phyloP scores from a whole-genome alignment of 371 early-diverging fungal genomes.

The Mucor ambiguus region DNA sequence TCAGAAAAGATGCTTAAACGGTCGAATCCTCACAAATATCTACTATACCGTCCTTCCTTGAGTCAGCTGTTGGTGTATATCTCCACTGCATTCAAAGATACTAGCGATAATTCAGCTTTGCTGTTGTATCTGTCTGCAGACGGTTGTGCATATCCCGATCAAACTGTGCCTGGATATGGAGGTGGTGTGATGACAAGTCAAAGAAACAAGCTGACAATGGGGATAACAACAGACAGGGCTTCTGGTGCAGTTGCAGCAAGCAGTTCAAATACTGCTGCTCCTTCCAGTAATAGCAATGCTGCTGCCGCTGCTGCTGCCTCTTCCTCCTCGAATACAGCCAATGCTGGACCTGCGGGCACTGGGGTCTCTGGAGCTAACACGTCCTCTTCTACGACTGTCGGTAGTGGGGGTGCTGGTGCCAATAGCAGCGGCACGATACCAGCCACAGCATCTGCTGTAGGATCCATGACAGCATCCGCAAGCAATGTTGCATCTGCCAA shows the following conservation, averaged over 20 bases:
- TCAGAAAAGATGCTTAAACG: slow-evolving; percentile 35
- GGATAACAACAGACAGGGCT: slow-evolving; percentile 17
- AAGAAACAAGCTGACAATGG: slow-evolving; percentile 30
- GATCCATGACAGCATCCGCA: neutral
- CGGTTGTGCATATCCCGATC: slow-evolving; percentile 60
- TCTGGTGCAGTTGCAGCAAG: neutral
- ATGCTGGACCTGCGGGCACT: neutral
- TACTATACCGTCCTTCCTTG: slow-evolving; percentile 87
- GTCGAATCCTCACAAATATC: slow-evolving; percentile 91
- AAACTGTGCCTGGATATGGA: slow-evolving; percentile 57
- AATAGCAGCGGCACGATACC: neutral
- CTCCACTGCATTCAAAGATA: slow-evolving; percentile 90
- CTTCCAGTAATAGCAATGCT: neutral
- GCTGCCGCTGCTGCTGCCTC: slow-evolving; percentile 1
- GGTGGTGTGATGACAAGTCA: slow-evolving; percentile 70
- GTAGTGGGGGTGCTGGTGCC: neutral
- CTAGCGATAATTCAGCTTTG: slow-evolving; percentile 79
- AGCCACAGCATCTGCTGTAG: neutral
- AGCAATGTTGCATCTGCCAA: neutral
- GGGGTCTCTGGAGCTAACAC: neutral
- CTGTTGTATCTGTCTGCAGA: slow-evolving; percentile 92
- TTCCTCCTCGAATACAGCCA: neutral
- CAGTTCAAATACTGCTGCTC: slow-evolving; percentile 2
- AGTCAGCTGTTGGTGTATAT: slow-evolving; percentile 88
- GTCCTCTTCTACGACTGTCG: neutral